Evolutionary conservation across 1,139 yeast species (phyloP).

Genomic region (Hanseniaspora uvarum): DNA sequence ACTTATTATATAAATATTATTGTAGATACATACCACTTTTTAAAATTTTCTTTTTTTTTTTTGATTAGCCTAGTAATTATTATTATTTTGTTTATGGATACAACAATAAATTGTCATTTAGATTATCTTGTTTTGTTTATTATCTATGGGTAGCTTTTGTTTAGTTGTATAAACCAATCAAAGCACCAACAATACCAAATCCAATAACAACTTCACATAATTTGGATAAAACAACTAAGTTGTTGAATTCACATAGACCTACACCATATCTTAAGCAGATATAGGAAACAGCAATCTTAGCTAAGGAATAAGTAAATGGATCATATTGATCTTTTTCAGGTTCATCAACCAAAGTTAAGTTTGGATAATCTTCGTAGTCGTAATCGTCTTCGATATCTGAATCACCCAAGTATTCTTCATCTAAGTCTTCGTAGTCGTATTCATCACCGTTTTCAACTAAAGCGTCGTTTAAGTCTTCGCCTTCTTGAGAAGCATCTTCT

Average conservation of each 20-base stretch:
- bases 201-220: conserved; percentile 7
- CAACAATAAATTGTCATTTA: background rate
- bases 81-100: background rate
- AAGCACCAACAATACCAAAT: conserved; percentile 11
- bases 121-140: background rate
- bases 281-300: conserved; percentile 6
- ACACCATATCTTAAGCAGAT: conserved; percentile 6
- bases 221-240: conserved; percentile 7
- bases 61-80: background rate
- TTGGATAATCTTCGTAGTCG: conserved; percentile 15
- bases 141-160: background rate
- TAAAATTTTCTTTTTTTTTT: background rate
- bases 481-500: conserved; percentile 14
- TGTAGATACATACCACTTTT: background rate
- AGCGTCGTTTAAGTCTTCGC: conserved; percentile 13
- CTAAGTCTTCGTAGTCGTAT: conserved; percentile 16
- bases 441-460: conserved; percentile 6
- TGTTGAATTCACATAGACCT: conserved; percentile 11
- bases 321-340: conserved; percentile 6
- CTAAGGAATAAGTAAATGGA: conserved; percentile 8
- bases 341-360: conserved; percentile 13
- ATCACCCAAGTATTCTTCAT: conserved; percentile 5
- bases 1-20: too few species aligned
- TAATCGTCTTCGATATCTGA: conserved; percentile 14
- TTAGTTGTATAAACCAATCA: conserved; percentile 14